Base-by-base conservation (phyloP, 495 filamentous ascomycete species). In the Friedmanniomyces endolithicus region DNA sequence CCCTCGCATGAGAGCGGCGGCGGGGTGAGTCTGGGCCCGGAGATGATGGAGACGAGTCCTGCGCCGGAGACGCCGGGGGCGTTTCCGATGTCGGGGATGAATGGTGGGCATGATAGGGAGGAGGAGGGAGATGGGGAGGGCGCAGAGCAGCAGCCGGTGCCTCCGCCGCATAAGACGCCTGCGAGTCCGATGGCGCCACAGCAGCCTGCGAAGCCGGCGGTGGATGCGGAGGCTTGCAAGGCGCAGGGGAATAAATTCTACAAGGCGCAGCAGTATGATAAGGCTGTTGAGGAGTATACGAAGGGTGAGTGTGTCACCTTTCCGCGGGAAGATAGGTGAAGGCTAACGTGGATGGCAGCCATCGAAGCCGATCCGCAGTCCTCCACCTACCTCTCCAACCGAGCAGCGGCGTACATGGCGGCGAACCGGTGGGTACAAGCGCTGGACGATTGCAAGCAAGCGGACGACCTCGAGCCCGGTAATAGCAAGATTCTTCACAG, bases 211-310 rank as follows among this genome's bases (percentile, higher is more conserved):
- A 52, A 56, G 23, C 70, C 76, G 19, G 59, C 63, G 25, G 76
- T 85, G 41, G 85, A 95, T 62, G 87, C 89, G 6, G 92, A 97
- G 67, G 77, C 78, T 19, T 94, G 83, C 77, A 98, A 98, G 73
- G 77, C 87, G 61, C 80, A 85, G 24, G 92, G 92, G 29, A 98
- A 98, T 73, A 94, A 90, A 63, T 90, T 85, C 64, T 98, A 95
- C 76, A 96, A 95, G 74, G 83, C 86, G 54, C 84, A 82, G 63
- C 83, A 96, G 60, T 98, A 89, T 66, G 70, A 73, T 37, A 81
- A 82, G 60, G 90, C 94, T 20, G 86, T 96, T 64, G 78, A 86
- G 58, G 87, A 94, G 66, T 98, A 97, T 66, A 89, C 84, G 49
- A 95, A 94, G 78, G 92, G 89, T 95, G 69, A 27, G 69, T 50